Evolutionary conservation across 345 rosid species (phyloP).

Genomic region (Camelina hispida): DNA sequence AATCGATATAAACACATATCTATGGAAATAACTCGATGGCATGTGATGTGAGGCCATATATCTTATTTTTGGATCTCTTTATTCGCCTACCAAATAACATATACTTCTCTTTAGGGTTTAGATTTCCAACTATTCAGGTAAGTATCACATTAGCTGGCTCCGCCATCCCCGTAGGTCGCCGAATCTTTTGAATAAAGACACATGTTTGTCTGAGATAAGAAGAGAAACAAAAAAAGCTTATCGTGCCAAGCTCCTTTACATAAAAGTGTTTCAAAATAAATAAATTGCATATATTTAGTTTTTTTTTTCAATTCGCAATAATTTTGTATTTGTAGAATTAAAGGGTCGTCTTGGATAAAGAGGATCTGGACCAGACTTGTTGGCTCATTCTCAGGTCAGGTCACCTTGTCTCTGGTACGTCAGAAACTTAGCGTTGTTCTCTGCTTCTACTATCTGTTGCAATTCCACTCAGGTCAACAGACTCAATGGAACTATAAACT

Average conservation of each 20-base stretch:
- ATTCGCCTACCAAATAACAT: neutral
- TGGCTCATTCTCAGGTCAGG: neutral
- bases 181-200: slow-evolving; percentile 19
- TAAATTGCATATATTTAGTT: neutral
- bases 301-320: neutral
- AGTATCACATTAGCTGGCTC: slow-evolving; percentile 16
- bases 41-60: slow-evolving; percentile 14
- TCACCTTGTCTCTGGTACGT: neutral
- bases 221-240: neutral
- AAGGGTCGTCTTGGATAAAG: neutral
- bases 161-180: slow-evolving; percentile 1
- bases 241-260: too few relatives aligned
- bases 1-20: neutral
- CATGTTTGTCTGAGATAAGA: neutral
- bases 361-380: neutral
- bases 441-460: neutral
- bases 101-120: slow-evolving; percentile 12
- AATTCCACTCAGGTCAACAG: neutral
- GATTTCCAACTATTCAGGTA: slow-evolving; percentile 20
- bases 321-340: neutral
- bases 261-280: too few relatives aligned
- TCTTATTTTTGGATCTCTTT: neutral
- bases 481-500: neutral
- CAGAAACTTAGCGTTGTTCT: neutral
- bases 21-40: slow-evolving; percentile 20